Evolutionary conservation across 139 green algal species (phyloP).

Genomic region (Zygnema circumcarinatum): DNA sequence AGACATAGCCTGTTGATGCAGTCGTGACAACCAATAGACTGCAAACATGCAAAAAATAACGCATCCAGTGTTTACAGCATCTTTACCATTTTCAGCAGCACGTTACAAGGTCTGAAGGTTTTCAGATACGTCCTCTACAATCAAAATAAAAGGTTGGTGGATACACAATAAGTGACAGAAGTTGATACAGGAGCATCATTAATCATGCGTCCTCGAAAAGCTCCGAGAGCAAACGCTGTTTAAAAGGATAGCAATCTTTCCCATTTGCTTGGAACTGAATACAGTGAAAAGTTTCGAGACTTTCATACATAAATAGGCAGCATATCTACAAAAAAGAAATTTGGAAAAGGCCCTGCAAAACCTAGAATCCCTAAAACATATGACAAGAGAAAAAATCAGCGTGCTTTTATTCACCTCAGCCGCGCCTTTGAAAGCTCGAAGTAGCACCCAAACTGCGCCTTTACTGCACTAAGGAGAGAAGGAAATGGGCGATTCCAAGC

Average conservation of each 20-base stretch:
- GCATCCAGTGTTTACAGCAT: too few relatives aligned
- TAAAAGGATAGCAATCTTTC: neutral
- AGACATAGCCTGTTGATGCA: conserved; percentile 82
- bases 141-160: neutral
- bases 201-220: neutral
- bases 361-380: too few relatives aligned
- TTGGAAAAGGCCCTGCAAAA: too few relatives aligned
- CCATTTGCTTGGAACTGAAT: neutral
- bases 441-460: conserved; percentile 40
- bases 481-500: neutral
- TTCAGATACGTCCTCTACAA: neutral
- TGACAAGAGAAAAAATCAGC: neutral
- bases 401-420: conserved; percentile 25
- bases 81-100: too few relatives aligned
- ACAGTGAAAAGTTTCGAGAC: neutral
- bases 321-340: too few relatives aligned
- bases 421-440: conserved; percentile 58
- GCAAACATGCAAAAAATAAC: neutral
- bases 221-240: neutral
- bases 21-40: conserved; percentile 90
- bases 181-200: neutral
- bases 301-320: neutral
- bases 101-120: neutral
- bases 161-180: neutral
- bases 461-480: neutral